Evolutionary conservation across 1,139 yeast genomes (phyloP).

Genomic region (Pichia sp.): DNA sequence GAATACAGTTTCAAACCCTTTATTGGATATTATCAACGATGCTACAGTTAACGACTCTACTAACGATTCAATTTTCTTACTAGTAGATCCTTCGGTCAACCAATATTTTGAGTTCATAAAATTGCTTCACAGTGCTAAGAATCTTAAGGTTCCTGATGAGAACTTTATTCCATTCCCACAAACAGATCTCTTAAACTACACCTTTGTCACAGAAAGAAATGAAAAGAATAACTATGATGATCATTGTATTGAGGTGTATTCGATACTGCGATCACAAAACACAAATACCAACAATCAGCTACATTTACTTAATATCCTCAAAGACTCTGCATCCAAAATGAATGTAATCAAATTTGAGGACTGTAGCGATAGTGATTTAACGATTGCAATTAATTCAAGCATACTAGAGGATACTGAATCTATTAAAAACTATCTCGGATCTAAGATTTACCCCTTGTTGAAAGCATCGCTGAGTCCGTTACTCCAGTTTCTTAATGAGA

Average conservation of each 20-base stretch:
- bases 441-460: constrained; percentile 1
- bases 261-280: no score
- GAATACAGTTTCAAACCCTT: no score
- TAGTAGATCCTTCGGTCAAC: constrained; percentile 3
- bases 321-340: neutral
- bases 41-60: neutral
- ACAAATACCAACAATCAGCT: no score
- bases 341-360: neutral
- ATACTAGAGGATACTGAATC: neutral
- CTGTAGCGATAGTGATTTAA: neutral
- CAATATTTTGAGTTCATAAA: constrained; percentile 3
- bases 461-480: neutral
- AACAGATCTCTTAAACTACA: constrained; percentile 5
- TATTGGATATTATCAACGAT: neutral
- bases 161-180: neutral
- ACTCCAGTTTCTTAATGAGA: neutral
- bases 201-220: no score
- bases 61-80: neutral
- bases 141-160: neutral
- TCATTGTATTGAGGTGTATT: neutral
- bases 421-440: neutral
- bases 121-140: constrained; percentile 1
- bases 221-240: no score
- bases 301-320: neutral
- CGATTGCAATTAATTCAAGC: neutral